phyloP scores from a whole-genome alignment of 2,329 filamentous ascomycete genomes.

The Bipolaris gigantea region DNA sequence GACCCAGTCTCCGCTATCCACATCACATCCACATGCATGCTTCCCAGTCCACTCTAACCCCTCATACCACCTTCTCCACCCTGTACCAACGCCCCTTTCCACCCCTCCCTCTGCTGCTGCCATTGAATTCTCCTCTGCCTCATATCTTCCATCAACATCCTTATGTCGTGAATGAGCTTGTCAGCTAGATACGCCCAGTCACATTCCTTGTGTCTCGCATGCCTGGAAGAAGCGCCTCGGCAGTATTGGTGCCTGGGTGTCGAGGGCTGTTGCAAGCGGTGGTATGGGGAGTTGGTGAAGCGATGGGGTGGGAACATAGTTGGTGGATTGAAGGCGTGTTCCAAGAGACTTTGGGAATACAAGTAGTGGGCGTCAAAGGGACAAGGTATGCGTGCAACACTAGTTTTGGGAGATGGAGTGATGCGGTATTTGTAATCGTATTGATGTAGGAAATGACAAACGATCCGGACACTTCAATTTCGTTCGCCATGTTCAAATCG shows the following conservation, averaged over 20 bases:
- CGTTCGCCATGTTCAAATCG: not conserved
- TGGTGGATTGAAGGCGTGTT: not conserved
- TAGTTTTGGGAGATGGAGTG: too few relatives aligned
- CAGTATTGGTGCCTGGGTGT: not conserved
- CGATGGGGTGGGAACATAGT: slow-evolving; percentile 1
- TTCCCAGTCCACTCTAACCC: too few relatives aligned
- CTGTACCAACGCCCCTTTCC: not conserved
- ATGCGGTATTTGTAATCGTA: too few relatives aligned
- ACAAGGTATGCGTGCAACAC: too few relatives aligned
- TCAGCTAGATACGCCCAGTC: slow-evolving; percentile 9
- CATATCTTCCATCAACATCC: slow-evolving; percentile 10
- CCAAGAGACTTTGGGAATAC: too few relatives aligned
- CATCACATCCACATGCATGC: not conserved
- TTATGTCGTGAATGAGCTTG: slow-evolving; percentile 6
- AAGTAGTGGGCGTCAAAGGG: too few relatives aligned
- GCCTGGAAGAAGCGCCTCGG: not conserved
- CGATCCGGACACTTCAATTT: not conserved
- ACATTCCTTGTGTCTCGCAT: not conserved
- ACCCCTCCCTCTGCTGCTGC: slow-evolving; percentile 5
- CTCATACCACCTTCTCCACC: not conserved
- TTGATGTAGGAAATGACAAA: too few relatives aligned
- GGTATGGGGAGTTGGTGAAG: not conserved
- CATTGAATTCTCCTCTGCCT: slow-evolving; percentile 5
- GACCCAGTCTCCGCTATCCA: too few relatives aligned
- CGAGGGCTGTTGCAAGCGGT: not conserved